These are phyloP conservation scores for Macrophomina tecta DNA, from an alignment of 2,329 filamentous ascomycete genomes.

Conservation along the genomic window DNA sequence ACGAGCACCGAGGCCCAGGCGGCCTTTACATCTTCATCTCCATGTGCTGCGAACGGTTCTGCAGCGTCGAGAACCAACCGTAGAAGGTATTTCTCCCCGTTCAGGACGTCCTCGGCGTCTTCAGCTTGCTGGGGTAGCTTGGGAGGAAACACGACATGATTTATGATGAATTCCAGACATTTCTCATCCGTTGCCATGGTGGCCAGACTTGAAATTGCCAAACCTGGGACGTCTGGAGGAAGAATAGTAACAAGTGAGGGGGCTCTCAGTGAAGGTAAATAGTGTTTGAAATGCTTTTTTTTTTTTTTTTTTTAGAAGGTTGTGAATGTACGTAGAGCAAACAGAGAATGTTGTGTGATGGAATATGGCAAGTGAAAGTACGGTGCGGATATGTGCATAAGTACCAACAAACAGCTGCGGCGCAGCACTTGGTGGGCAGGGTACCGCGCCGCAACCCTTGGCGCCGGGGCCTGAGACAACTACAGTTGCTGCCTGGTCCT, in stretches of 20 bases:
- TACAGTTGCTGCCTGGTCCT: not conserved
- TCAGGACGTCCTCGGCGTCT: not conserved
- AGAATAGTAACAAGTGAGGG: no score
- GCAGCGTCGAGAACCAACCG: not conserved
- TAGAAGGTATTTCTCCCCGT: not conserved
- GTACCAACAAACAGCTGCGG: not conserved
- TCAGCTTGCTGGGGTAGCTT: constrained; percentile 52
- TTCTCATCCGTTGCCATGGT: not conserved
- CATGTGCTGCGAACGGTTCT: not conserved
- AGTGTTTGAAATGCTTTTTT: no score
- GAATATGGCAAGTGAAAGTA: no score
- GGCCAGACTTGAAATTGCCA: no score
- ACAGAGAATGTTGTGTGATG: no score
- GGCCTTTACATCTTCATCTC: not conserved
- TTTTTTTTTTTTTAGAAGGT: no score
- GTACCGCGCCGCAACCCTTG: not conserved
- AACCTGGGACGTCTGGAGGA: no score
- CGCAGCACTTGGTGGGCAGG: not conserved
- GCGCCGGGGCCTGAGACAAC: not conserved
- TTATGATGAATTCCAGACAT: constrained; percentile 43
- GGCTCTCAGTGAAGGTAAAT: no score
- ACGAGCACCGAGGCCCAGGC: not conserved
- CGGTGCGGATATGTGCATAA: no score
- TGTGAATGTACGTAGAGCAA: no score
- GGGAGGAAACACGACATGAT: constrained; percentile 59